Evolutionary conservation across 139 green algal species (phyloP), one percentile per base, ranked within the genome.

Genomic region (Diplosphaera chodatii): DNA sequence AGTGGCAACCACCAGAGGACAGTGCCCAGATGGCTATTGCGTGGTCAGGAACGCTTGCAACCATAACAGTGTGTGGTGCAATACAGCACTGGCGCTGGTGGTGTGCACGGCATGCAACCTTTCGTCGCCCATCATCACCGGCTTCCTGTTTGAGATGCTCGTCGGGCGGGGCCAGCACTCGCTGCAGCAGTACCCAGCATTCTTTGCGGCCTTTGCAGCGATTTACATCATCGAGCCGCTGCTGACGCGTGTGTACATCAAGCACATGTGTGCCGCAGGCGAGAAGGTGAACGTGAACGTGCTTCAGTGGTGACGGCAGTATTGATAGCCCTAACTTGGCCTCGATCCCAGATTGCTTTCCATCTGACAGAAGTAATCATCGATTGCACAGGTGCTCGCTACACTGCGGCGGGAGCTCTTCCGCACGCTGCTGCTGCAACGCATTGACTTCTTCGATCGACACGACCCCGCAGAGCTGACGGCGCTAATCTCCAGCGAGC

Each of bases 211-310:
- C 1, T 72, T 97, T 56, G 77, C 79, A 2, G 32, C 77, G 0
- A 78, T 89, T 66, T 97, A 97, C 80, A 78, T 89, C 32, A 33
- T 91, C 20, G 91, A 97, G 83, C 91, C 91, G 21, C 71, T 96
- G 64, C 73, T 96, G 32, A 90, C 84, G 15, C 83, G 81, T 32
- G 77, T 97, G 3, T 97, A 96, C 81, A 93, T 97, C 84, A 68
- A 73, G 13, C 91, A 88, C 64, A 64, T 87, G 4, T 86, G 91
- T 27, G 67, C 69, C 8, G 83, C 80, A 8, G 91, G 85, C 4
- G 91, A 97, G 80, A 92, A 87, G 77, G 68, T 84, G 48, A 59
- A 18, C 16, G 25, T 59, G 48, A n/a, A n/a, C n/a, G n/a, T n/a
- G n/a, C n/a, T n/a, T n/a, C n/a, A n/a, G n/a, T n/a, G n/a, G n/a